Conservation (phyloP, 495 filamentous ascomycete species). For the Penicillium crystallinum region DNA sequence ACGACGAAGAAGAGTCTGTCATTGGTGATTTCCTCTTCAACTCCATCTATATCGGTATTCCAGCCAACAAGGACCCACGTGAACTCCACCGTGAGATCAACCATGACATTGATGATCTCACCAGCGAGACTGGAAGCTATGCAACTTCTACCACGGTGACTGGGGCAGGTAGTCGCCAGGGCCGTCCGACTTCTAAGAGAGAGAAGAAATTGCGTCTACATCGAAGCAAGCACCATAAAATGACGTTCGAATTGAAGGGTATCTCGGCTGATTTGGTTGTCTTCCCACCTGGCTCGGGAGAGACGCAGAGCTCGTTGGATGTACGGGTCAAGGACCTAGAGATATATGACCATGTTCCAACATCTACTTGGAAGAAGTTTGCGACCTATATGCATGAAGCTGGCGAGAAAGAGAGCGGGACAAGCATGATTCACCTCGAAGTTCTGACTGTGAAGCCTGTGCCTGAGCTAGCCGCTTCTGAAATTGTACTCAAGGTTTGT, state of each 20-base stretch:
- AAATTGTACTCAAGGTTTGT: conserved; percentile 76
- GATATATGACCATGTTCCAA: conserved; percentile 89
- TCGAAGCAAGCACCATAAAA: conserved; percentile 87
- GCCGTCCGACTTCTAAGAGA: conserved; percentile 39
- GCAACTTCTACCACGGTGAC: conserved; percentile 64
- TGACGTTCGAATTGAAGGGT: conserved; percentile 88
- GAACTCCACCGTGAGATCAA: conserved; percentile 82
- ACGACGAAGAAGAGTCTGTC: conserved; percentile 74
- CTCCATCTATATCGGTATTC: conserved; percentile 95
- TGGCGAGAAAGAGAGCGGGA: conserved; percentile 75
- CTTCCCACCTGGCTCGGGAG: conserved; percentile 70
- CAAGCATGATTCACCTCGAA: conserved; percentile 85
- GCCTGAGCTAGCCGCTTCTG: conserved; percentile 76
- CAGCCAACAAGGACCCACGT: conserved; percentile 74
- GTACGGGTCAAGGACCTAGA: conserved; percentile 77
- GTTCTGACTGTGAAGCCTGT: conserved; percentile 82
- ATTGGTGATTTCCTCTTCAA: conserved; percentile 97
- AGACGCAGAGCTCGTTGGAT: conserved; percentile 83
- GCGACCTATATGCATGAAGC: conserved; percentile 87
- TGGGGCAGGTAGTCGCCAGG: conserved; percentile 51
- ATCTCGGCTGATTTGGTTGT: conserved; percentile 78
- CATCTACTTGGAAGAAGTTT: conserved; percentile 98
- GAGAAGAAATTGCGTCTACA: conserved; percentile 64
- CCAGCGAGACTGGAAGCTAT: conserved; percentile 84
- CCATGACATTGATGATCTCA: conserved; percentile 75